Percentiles rank a stretch among this genome's conserved stretches.
Conservation (phyloP, 2,329 filamentous ascomycete species). For the Ophiostoma novo-ulmi region DNA sequence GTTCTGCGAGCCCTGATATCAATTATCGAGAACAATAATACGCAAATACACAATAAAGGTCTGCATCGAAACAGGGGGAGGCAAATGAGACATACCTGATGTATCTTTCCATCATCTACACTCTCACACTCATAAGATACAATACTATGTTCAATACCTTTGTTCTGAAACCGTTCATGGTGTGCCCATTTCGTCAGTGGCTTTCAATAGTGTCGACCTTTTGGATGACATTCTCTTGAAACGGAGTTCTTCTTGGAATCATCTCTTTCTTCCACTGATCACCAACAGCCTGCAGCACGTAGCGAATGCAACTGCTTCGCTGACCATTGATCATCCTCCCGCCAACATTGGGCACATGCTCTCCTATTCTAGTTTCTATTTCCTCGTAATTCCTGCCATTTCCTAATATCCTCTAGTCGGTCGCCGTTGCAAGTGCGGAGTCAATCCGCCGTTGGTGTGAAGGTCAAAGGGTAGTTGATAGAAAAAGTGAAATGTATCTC, state of each 20-base stretch:
- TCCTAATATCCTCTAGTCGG: too few relatives aligned
- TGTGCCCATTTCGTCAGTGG: neutral
- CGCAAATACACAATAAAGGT: neutral
- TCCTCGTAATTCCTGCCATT: neutral
- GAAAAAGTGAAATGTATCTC: neutral
- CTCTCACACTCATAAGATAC: too few relatives aligned
- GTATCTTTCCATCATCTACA: neutral
- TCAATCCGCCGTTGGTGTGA: neutral
- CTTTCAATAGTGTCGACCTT: neutral
- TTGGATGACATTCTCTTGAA: neutral
- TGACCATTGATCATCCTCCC: too few relatives aligned
- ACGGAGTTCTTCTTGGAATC: neutral
- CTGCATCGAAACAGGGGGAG: neutral
- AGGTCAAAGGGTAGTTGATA: neutral
- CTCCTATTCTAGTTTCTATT: too few relatives aligned
- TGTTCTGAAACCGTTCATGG: neutral
- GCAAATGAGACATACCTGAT: neutral
- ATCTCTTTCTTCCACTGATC: too few relatives aligned
- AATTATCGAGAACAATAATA: neutral
- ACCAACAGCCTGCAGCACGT: too few relatives aligned
- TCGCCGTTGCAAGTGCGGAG: slow-evolving; percentile 1
- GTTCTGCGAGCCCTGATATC: neutral
- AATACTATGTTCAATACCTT: neutral
- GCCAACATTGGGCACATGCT: too few relatives aligned
- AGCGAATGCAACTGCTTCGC: too few relatives aligned